Base-by-base conservation (phyloP, 345 rosid genomes). In the Sisymbrium irio region DNA sequence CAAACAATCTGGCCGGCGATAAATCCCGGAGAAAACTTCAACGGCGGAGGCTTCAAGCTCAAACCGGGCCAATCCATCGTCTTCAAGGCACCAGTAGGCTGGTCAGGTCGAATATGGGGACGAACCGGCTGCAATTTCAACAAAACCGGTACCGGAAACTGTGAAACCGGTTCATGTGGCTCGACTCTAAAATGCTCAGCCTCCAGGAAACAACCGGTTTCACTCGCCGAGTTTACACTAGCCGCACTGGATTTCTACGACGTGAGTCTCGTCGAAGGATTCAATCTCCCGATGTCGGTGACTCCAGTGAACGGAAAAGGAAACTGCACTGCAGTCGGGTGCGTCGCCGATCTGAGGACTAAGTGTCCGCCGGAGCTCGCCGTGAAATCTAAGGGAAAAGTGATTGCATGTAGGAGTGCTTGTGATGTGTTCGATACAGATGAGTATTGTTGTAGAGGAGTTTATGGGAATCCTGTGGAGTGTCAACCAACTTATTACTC, bases 81-180 rank as follows among this genome's bases (percentile, higher is more conserved):
- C 5, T 82, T 87, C 76, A 25, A 35, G 0, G 95, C 97, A 51
- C 88, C 92, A 0, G 83, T 82, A 0, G 86, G 89, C 5, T 94
- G 97, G 98, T 77, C 86, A 19, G 98, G 98, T 19, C 81, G 95
- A 49, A 87, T 91, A 22, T 94, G 98, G 98, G 97, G 88, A 36
- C 82, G 97, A 77, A 83, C 86, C 11, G 93, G 90, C 3, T 94
- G 97, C 79, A 78, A 71, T 1, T 91, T 94, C 7, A 85, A 91
- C 75, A 61, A 70, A 49, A 78, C 72, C 7, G 96, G 93, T 10
- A 85, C 58, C 1, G 97, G 97, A 13, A 14, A 82, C 0, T 94
- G 98, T 81, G 83, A 79, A 22, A 94, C 97, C 30, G 97, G 96
- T 6, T 74, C 81, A 40, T 94, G 97, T 13, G 95, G 91, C 14